Percentiles rank a stretch among this genome's conserved stretches.
Evolutionary conservation across 257 asterid genomes (phyloP).

Genomic region (Echites panduratus): DNA sequence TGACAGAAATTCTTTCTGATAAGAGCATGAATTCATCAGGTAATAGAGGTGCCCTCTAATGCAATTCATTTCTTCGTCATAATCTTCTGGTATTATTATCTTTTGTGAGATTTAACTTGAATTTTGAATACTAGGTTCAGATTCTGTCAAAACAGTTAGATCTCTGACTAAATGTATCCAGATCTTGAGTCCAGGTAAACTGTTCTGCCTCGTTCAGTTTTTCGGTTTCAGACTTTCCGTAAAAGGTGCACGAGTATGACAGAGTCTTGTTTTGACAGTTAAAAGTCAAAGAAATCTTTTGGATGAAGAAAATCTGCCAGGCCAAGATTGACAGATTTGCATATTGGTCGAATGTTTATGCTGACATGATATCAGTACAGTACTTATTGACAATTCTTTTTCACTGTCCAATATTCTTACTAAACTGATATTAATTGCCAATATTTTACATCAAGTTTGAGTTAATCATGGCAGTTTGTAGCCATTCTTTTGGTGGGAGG

Average conservation of each 20-base stretch:
- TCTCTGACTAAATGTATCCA: slow-evolving; percentile 67
- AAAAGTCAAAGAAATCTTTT: slow-evolving; percentile 32
- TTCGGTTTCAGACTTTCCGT: neutral
- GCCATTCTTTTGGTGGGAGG: neutral
- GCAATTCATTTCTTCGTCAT: slow-evolving; percentile 5
- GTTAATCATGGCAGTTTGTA: neutral
- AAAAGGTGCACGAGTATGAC: slow-evolving; percentile 16
- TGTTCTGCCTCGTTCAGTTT: slow-evolving; percentile 5
- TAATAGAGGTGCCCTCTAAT: slow-evolving; percentile 21
- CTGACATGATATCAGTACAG: slow-evolving; percentile 28
- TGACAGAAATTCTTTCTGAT: slow-evolving; percentile 44
- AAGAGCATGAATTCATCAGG: slow-evolving; percentile 43
- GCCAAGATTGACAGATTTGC: slow-evolving; percentile 12
- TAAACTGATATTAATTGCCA: slow-evolving; percentile 19
- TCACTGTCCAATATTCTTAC: slow-evolving; percentile 5
- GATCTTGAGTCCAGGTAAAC: slow-evolving; percentile 78
- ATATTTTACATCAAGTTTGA: slow-evolving; percentile 14
- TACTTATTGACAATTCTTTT: slow-evolving; percentile 4
- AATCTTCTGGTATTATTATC: slow-evolving; percentile 5
- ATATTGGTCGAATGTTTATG: slow-evolving; percentile 11
- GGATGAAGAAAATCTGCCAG: slow-evolving; percentile 19
- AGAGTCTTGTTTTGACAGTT: slow-evolving; percentile 30
- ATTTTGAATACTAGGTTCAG: slow-evolving; percentile 41
- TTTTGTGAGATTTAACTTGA: slow-evolving; percentile 9
- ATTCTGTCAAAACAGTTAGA: slow-evolving; percentile 53